phyloP scores from a whole-genome alignment of 1,139 yeast genomes.

The Kodamaea plutei region DNA sequence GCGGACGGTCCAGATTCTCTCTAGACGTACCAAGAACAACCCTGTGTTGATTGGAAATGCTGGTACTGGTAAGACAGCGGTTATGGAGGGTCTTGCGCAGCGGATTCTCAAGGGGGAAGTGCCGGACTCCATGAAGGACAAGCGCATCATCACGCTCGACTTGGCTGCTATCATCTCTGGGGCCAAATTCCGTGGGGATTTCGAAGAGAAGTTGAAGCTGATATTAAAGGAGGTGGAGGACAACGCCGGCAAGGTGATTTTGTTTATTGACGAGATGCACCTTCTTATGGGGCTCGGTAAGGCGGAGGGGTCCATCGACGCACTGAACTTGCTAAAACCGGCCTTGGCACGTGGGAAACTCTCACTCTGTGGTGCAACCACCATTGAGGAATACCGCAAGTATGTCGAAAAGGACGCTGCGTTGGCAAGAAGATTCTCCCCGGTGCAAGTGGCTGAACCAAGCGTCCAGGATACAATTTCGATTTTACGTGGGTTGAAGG shows the following conservation, averaged over 20 bases:
- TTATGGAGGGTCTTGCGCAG: constrained; percentile 95
- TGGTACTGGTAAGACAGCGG: constrained; percentile 96
- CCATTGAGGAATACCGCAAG: constrained; percentile 80
- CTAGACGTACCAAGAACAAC: constrained; percentile 89
- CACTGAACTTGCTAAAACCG: constrained; percentile 88
- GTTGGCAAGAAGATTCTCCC: constrained; percentile 85
- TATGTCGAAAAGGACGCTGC: constrained; percentile 93
- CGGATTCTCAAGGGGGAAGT: constrained; percentile 87
- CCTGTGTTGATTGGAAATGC: constrained; percentile 94
- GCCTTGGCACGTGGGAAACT: constrained; percentile 90
- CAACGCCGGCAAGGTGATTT: constrained; percentile 69
- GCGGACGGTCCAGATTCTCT: constrained; percentile 85
- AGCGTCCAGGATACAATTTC: constrained; percentile 88
- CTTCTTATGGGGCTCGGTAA: constrained; percentile 89
- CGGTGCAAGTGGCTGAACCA: constrained; percentile 87
- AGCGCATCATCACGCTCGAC: constrained; percentile 78
- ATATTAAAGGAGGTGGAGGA: constrained; percentile 87
- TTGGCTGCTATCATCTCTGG: constrained; percentile 89
- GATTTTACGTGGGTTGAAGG: constrained; percentile 88
- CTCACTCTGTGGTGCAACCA: constrained; percentile 96
- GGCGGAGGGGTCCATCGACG: constrained; percentile 94
- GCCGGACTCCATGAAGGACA: constrained; percentile 87
- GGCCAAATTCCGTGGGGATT: constrained; percentile 93
- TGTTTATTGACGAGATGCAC: constrained; percentile 92
- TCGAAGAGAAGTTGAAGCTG: constrained; percentile 81